Evolutionary conservation across 2,329 filamentous ascomycete genomes (phyloP).

Genomic region (Zalaria obscura): DNA sequence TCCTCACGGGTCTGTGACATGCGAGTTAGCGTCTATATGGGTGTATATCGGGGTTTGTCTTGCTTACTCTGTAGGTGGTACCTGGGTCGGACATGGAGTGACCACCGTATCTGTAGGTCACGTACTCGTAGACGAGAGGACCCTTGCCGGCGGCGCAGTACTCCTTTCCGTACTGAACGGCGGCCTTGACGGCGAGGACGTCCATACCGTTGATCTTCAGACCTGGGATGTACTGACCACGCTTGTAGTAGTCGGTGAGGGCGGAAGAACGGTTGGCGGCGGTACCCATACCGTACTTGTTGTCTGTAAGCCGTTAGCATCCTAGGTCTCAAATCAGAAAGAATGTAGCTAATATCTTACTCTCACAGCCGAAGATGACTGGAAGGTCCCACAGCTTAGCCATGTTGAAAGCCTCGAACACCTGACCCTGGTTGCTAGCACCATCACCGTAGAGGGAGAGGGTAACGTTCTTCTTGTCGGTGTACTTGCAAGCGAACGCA

Average conservation of each 20-base stretch:
- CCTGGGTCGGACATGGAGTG: conserved; percentile 99
- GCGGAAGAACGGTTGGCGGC: conserved; percentile 87
- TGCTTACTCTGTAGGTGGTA: conserved; percentile 72
- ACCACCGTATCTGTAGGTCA: conserved; percentile 97
- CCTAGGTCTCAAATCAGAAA: no score
- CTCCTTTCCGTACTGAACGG: conserved; percentile 85
- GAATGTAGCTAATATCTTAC: conserved; percentile 38
- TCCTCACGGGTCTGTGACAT: conserved; percentile 69
- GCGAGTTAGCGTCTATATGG: background rate
- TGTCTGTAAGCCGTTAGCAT: conserved; percentile 47
- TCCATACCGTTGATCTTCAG: conserved; percentile 99
- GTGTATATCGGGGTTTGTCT: background rate
- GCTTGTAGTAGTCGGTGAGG: conserved; percentile 99
- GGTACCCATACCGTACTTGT: conserved; percentile 99
- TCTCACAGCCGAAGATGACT: conserved; percentile 94
- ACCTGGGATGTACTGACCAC: conserved; percentile 97
- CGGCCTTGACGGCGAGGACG: conserved; percentile 92
- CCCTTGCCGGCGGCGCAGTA: conserved; percentile 74
- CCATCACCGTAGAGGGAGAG: conserved; percentile 94
- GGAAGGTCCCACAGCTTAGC: conserved; percentile 97
- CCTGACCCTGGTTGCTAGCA: conserved; percentile 97
- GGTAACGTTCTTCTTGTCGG: conserved; percentile 68
- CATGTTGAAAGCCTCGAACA: conserved; percentile 99
- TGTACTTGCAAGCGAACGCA: conserved; percentile 94
- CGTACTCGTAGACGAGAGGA: conserved; percentile 93